Base-by-base conservation (phyloP, 164 flowering plant species). In the Buxus sempervirens region DNA sequence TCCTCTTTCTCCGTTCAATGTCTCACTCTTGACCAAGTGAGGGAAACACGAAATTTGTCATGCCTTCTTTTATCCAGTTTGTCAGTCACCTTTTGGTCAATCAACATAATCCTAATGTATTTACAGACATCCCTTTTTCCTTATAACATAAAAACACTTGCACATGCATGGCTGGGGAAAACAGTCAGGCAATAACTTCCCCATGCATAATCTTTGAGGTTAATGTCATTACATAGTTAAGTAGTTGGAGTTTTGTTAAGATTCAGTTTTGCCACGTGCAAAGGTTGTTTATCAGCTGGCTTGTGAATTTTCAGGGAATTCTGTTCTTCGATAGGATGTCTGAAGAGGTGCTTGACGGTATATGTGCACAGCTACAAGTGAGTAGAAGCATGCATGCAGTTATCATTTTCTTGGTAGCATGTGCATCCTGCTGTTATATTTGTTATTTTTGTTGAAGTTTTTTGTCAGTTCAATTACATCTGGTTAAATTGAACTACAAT, bases 321-420 rank as follows among this genome's bases (percentile, higher is more conserved):
- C 85, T 96, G 62, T 96, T 88, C 82, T 90, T 90, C 78, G 97
- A 96, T 62, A 83, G 95, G 78, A 93, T 93, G 98, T 87, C 84
- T 4, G 95, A 89, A 23, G 88, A 87, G 58, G 95, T 89, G 67
- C 84, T 90, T 65, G 93, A 86, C 54, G 72, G 71, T 67, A 88
- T 93, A 60, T 83, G 85, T n/a, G 60, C 70, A 26, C 76, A 85
- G 58, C 80, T 95, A 60, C 77, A 90, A 86, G 99, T 91, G 72
- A 81, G 82, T 77, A 60, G 57, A 65, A 57, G 19, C 65, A 60
- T 56, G 24, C 26, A 12, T 62, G 6, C 18, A 9, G 13, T 26
- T 24, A 32, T 10, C 32, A 7, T 36, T 20, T 25, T 19, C 0
- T 19, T 36, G 23, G 56, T 25, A 13, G 51, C 14, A 45, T 45